Evolutionary conservation across 352 stramenopile genomes (phyloP).

Genomic region (Phytophthora nicotianae): DNA sequence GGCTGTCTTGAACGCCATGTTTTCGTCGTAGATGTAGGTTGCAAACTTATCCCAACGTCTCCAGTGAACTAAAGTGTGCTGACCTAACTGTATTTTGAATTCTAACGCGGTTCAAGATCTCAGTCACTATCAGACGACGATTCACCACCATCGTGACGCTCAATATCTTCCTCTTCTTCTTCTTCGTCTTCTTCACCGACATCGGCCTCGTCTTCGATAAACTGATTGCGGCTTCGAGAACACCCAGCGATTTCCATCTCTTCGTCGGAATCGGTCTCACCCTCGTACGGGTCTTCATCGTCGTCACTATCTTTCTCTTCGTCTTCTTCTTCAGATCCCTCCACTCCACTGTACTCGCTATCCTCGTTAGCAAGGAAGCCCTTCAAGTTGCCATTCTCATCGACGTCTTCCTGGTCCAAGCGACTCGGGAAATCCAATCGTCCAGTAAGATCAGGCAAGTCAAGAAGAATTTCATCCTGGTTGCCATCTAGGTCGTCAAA

Average conservation of each 20-base stretch:
- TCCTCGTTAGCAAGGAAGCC: constrained; percentile 72
- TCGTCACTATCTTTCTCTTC: constrained; percentile 51
- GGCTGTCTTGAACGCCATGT: constrained; percentile 37
- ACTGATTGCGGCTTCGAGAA: constrained; percentile 48
- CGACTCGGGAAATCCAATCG: constrained; percentile 82
- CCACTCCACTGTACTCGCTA: constrained; percentile 66
- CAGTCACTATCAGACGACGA: constrained; percentile 37
- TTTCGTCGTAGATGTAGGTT: constrained; percentile 23
- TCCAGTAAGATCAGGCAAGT: constrained; percentile 59
- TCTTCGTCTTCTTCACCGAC: constrained; percentile 65
- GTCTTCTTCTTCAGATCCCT: constrained; percentile 40
- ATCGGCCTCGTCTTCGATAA: constrained; percentile 83
- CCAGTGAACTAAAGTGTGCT: not conserved
- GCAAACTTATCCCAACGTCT: not conserved
- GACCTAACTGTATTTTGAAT: constrained; percentile 13
- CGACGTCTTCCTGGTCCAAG: constrained; percentile 78
- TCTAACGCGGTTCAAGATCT: constrained; percentile 4
- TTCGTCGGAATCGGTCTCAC: constrained; percentile 75
- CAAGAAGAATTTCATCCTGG: constrained; percentile 71
- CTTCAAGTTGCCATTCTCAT: constrained; percentile 84
- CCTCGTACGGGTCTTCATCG: constrained; percentile 53
- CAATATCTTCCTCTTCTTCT: constrained; percentile 38
- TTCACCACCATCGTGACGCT: constrained; percentile 19
- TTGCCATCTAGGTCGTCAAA: constrained; percentile 88
- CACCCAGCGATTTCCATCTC: constrained; percentile 41